Evolutionary conservation across 306 rosid species (phyloP).

Genomic region (Dalbergia oliveri): DNA sequence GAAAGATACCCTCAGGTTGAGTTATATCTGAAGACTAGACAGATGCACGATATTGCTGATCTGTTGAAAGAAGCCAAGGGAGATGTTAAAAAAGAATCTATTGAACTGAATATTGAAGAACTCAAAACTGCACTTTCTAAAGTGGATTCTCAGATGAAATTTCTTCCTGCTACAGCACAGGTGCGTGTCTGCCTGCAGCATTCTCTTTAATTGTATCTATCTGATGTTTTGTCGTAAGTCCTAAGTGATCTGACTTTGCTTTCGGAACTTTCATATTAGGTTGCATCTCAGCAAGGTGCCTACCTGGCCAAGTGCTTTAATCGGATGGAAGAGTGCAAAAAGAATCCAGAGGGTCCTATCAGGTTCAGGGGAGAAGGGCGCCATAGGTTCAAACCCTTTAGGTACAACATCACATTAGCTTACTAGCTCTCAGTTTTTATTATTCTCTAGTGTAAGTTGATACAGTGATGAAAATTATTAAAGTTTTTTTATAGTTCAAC

Average conservation of each 20-base stretch:
- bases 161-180: constrained; percentile 97
- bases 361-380: constrained; percentile 93
- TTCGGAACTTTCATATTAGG: constrained; percentile 61
- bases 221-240: not conserved
- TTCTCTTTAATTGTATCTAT: constrained; percentile 13
- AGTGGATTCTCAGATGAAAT: constrained; percentile 95
- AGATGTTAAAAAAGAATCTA: constrained; percentile 66
- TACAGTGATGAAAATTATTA: too few species aligned
- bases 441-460: constrained; percentile 4
- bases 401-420: constrained; percentile 57
- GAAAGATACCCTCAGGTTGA: constrained; percentile 96
- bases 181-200: constrained; percentile 44
- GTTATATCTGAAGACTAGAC: constrained; percentile 79
- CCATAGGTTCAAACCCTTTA: constrained; percentile 89
- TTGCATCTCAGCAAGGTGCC: constrained; percentile 92
- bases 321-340: constrained; percentile 82
- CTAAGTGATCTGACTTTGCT: constrained; percentile 25
- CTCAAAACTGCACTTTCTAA: constrained; percentile 78
- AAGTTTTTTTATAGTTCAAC: constrained; percentile 12
- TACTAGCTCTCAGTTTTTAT: constrained; percentile 16
- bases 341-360: constrained; percentile 91
- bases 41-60: constrained; percentile 71
- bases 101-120: constrained; percentile 79
- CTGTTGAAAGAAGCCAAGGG: constrained; percentile 74
- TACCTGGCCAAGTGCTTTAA: constrained; percentile 90